Evolutionary conservation across 140 eudicot genomes (phyloP), one percentile per base, ranked within the genome.

Genomic region (Bidens hawaiensis): DNA sequence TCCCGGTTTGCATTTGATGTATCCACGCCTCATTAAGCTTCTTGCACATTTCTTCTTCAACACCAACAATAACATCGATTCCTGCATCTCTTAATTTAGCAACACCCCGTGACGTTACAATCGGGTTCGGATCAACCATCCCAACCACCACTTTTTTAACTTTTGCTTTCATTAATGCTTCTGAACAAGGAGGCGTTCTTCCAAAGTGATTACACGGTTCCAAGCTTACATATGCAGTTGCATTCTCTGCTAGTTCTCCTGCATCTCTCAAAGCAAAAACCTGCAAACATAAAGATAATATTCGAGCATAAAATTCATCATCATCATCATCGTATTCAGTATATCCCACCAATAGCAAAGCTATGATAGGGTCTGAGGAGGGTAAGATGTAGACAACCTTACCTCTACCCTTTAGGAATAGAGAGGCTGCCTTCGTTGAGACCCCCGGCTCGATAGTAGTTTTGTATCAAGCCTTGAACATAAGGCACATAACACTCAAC

Each of bases 131-230:
- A 70, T 93, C 99, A 31, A 93, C 97, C 99, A 88, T 93, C 31
- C 99, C 99, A 22, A 93, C 83, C 60, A 93, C 99, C 31, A 88
- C 97, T 24, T 71, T 85, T 72, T 79, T 85, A 67, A 93, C 83
- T 81, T 83, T 83, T 33, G 96, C 96, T 72, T 88, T 88, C 48
- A 91, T 77, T 21, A 91, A 68, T 46, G 99, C 99, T 79, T 91
- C 96, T 9, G 88, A 72, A 57, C 99, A 91, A 9, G 99, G 96
- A 11, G 99, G 99, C 60, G 99, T 91, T 75, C 96, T 85, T 27
- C 99, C 99, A 48, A 77, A 76, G 78, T 91, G 98, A 57, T 91
- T 87, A 74, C 98, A 91, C 22, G 99, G 99, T 73, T 91, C 99
- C 75, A 91, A 88, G 34, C 83, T 91, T 76, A 91, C 99, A 75